Evolutionary conservation across 345 rosid genomes (phyloP).

Genomic region (Lumnitzera racemosa): DNA sequence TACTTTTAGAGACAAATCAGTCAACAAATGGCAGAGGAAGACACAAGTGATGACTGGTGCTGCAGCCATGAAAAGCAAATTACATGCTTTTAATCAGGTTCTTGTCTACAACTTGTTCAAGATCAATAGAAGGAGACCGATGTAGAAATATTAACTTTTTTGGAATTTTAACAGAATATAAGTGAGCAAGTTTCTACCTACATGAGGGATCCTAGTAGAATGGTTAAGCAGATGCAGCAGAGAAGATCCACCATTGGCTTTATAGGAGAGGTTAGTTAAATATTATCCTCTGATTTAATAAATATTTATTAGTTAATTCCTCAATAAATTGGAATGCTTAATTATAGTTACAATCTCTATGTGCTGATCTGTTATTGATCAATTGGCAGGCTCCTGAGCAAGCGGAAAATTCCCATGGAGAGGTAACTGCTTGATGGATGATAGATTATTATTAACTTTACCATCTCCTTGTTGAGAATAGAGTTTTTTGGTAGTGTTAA

Average conservation of each 20-base stretch:
- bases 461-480: not conserved
- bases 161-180: slow-evolving; percentile 45
- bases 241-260: slow-evolving; percentile 52
- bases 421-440: slow-evolving; percentile 29
- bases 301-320: not conserved
- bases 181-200: slow-evolving; percentile 81
- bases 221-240: slow-evolving; percentile 94
- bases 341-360: not conserved
- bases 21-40: slow-evolving; percentile 95
- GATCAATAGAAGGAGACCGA: not conserved
- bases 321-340: not conserved
- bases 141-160: slow-evolving; percentile 13
- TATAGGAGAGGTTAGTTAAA: slow-evolving; percentile 68
- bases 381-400: slow-evolving; percentile 25
- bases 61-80: slow-evolving; percentile 77
- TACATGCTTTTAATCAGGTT: slow-evolving; percentile 98
- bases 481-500: not conserved
- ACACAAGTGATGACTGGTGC: slow-evolving; percentile 86
- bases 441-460: not conserved
- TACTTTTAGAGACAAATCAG: slow-evolving; percentile 71
- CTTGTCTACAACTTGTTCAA: slow-evolving; percentile 2
- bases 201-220: slow-evolving; percentile 95
- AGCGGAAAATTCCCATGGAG: slow-evolving; percentile 20
- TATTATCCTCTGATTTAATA: not conserved
- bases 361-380: not conserved